A percentile compares a stretch with the other conserved stretches of the same genome.
These are phyloP conservation scores for Boeremia exigua DNA, from an alignment of 2,329 filamentous ascomycete species.

Conservation along the genomic window DNA sequence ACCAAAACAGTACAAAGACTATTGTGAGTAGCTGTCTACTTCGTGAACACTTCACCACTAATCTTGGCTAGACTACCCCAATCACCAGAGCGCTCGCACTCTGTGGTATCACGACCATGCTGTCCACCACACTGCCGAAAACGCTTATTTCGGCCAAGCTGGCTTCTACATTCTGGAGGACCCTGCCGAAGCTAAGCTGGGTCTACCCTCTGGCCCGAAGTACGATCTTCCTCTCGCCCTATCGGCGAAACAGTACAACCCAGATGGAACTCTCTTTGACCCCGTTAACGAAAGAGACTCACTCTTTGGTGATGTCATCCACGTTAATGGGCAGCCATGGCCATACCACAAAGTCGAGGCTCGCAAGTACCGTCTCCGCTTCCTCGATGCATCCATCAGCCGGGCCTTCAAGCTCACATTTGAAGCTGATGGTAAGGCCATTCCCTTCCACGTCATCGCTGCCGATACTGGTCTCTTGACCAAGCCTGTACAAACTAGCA, in stretches of 20 bases:
- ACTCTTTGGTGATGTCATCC: conserved; percentile 64
- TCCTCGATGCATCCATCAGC: conserved; percentile 55
- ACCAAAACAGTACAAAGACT: conserved; percentile 59
- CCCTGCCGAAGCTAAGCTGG: conserved; percentile 56
- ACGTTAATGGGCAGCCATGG: conserved; percentile 67
- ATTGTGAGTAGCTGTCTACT: conserved; percentile 27
- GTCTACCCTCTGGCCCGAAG: conserved; percentile 56
- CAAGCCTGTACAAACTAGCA: conserved; percentile 53
- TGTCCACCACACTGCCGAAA: conserved; percentile 57
- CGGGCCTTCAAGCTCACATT: conserved; percentile 60
- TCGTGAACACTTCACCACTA: neutral
- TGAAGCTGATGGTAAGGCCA: conserved; percentile 43
- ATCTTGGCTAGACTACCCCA: conserved; percentile 58
- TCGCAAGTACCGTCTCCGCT: conserved; percentile 64
- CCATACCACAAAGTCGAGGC: conserved; percentile 65
- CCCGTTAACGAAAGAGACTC: conserved; percentile 56
- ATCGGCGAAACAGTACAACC: conserved; percentile 60
- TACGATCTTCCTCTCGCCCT: conserved; percentile 64
- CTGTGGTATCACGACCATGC: conserved; percentile 63
- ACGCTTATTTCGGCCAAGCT: conserved; percentile 65
- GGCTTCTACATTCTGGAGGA: conserved; percentile 65
- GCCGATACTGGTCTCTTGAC: conserved; percentile 56
- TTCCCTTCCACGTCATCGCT: conserved; percentile 62
- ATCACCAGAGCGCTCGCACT: conserved; percentile 59
- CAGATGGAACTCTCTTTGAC: conserved; percentile 58